Base-by-base conservation (phyloP, 1,139 yeast species). In the Saccharomyces hybrid region DNA sequence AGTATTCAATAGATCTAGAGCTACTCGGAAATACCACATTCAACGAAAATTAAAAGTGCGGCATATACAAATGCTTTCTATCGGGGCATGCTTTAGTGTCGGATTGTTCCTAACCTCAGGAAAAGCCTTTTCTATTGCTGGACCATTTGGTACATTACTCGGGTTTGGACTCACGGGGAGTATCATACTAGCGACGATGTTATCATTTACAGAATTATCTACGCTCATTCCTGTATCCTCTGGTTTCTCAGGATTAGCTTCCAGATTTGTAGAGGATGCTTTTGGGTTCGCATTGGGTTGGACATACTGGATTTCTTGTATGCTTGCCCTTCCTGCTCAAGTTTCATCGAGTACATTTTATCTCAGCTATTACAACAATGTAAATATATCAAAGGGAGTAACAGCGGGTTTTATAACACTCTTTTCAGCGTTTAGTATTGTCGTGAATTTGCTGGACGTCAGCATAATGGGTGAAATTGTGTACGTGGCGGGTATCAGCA, bases 241-340 rank as follows among this genome's bases (percentile, higher is more conserved):
- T 54, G 95, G 95, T 1, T 86, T 84, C 47, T 80, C 86, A 5
- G 88, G 88, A 0, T 75, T 87, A 48, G 83, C 89, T 2, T 80
- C 91, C 0, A 73, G 95, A 49, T 88, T 88, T 70, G 89, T 87
- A 1, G 95, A 88, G 67, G 90, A 85, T 61, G 88, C 95, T 0
- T 82, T 88, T 67, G 96, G 96, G 1, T 86, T 87, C 70, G 84
- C 95, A 0, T 74, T 86, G 1, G 96, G 96, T 1, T 78, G 89
- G 75, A 74, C 83, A 31, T 88, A 88, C 68, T 88, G 90, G 82
- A 70, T 86, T 34, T 80, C 88, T 55, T 86, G 86, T 66, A 77
- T 86, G n/a, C 74, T 87, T 54, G 87, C 90, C 0, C 70, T 87
- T 25, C 90, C 96, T 0, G 83, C 89, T 0, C 96, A 88, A 67